Evolutionary conservation across 2,329 filamentous ascomycete genomes (phyloP), one percentile per base, ranked within the genome.

Genomic region (Leptoxyphium fumago): DNA sequence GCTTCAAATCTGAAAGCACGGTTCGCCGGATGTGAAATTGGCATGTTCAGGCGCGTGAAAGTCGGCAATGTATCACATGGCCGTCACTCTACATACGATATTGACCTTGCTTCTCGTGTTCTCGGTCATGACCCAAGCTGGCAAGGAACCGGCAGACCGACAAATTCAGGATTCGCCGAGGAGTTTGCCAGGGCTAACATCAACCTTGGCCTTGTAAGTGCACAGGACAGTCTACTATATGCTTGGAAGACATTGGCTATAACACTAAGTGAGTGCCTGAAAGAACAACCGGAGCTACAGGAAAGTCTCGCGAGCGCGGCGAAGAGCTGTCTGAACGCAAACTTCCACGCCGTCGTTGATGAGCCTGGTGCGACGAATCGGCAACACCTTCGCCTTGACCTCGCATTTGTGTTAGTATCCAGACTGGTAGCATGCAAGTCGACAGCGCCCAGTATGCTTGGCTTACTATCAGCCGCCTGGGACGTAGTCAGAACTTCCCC

Each of bases 161-260:
- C 73, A 38, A 51, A 49, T 29, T 75, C 81, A 54, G 88, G 88
- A 0, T 94, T 94, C 64, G 74, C 75, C 48, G 74, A 76, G 41
- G 91, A 98, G 59, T 81, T 98, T 64, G 76, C 80, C 55, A 78
- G 79, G 48, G 91, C 89, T 38, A 98, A 98, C 61, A 69, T 82
- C 49, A 96, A 98, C 61, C 63, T 98, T 43, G 94, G 88, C 18
- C 70, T 94, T 29, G 86, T 98, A 29, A 87, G 96, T 61, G 84
- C 89, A 18, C 87, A 98, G 66, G 80, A 91, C 51, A 75, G 78
- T 38, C 75, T 98, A 14, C 82, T 95, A 50, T 79, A 85, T 54
- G 83, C 85, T 44, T 96, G 89, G 86, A 88, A 93, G 60, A 80
- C 85, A 46, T 72, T 98, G 8, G 76, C 89, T 11, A 72, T 91